A percentile compares a stretch with the other conserved stretches of the same genome.
Evolutionary conservation across 805 yeast genomes (phyloP).

Genomic region (Dipodascopsis uninucleata): DNA sequence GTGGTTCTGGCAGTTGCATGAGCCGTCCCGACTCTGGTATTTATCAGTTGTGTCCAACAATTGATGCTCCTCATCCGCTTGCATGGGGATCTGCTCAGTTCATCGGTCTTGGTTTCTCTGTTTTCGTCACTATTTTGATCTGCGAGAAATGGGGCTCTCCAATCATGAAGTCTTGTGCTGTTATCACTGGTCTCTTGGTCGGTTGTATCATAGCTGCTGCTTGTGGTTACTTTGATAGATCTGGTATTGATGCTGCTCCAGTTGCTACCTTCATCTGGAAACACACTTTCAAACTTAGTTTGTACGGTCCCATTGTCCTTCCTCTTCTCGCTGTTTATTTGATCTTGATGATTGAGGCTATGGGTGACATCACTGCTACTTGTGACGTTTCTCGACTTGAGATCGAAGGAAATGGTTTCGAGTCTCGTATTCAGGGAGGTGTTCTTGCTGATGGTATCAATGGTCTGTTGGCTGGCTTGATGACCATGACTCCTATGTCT

Average conservation of each 20-base stretch:
- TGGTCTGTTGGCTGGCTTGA: constrained; percentile 70
- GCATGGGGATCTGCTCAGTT: constrained; percentile 86
- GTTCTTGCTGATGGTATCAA: constrained; percentile 82
- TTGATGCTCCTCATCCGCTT: constrained; percentile 51
- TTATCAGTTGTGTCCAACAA: constrained; percentile 46
- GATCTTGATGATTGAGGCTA: constrained; percentile 85
- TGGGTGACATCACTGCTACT: constrained; percentile 93
- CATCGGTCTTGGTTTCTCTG: constrained; percentile 83
- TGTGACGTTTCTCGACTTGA: constrained; percentile 84
- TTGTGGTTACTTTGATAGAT: constrained; percentile 67
- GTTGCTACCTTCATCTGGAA: constrained; percentile 85
- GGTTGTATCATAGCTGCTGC: constrained; percentile 95
- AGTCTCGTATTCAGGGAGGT: constrained; percentile 89
- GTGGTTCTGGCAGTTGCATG: constrained; percentile 60
- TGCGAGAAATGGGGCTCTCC: constrained; percentile 91
- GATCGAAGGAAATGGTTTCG: constrained; percentile 77
- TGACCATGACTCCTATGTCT: constrained; percentile 85
- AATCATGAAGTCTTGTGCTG: constrained; percentile 91
- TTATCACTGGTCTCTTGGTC: constrained; percentile 73
- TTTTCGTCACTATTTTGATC: constrained; percentile 65
- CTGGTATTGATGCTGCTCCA: constrained; percentile 64
- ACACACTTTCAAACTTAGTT: constrained; percentile 68
- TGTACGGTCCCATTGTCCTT: constrained; percentile 81
- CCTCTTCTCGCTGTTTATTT: constrained; percentile 82
- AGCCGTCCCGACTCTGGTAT: constrained; percentile 42